phyloP scores from a whole-genome alignment of 2,329 filamentous ascomycete species.

The Ilyonectria sp. region DNA sequence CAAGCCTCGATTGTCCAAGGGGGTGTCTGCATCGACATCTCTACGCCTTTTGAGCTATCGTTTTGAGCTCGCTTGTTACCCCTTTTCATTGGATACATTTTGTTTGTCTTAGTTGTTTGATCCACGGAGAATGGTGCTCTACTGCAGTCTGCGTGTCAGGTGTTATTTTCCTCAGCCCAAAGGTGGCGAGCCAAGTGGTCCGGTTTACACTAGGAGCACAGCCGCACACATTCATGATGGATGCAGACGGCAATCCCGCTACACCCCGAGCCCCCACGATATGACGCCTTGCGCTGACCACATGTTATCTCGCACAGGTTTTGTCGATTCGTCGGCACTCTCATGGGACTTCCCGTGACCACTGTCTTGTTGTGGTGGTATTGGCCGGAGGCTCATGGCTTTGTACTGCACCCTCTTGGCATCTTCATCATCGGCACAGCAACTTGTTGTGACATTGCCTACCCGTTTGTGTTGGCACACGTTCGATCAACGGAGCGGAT shows the following conservation, averaged over 20 bases:
- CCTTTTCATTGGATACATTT: slow-evolving; percentile 24
- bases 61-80: slow-evolving; percentile 7
- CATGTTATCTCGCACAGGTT: slow-evolving; percentile 52
- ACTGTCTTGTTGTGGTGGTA: slow-evolving; percentile 63
- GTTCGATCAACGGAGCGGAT: slow-evolving; percentile 57
- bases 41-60: not conserved
- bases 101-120: slow-evolving; percentile 15
- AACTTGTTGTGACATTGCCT: slow-evolving; percentile 60
- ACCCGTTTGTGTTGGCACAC: slow-evolving; percentile 60
- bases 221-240: slow-evolving; percentile 2
- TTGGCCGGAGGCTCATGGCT: slow-evolving; percentile 67
- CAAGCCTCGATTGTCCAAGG: slow-evolving; percentile 7
- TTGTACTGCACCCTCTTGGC: slow-evolving; percentile 60
- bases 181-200: slow-evolving; percentile 7
- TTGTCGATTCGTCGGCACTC: slow-evolving; percentile 59
- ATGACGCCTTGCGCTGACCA: slow-evolving; percentile 31
- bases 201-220: slow-evolving; percentile 11
- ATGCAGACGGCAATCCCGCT: slow-evolving; percentile 14
- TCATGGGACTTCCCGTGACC: slow-evolving; percentile 58
- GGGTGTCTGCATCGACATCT: slow-evolving; percentile 35
- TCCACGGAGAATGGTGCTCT: slow-evolving; percentile 17
- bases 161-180: slow-evolving; percentile 17
- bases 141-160: slow-evolving; percentile 33
- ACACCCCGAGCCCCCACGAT: slow-evolving; percentile 5
- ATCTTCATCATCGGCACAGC: slow-evolving; percentile 59